A percentile compares a stretch with the other conserved stretches of the same genome.
Evolutionary conservation across 345 rosid species (phyloP).

Genomic region (Gossypioides kirkii): DNA sequence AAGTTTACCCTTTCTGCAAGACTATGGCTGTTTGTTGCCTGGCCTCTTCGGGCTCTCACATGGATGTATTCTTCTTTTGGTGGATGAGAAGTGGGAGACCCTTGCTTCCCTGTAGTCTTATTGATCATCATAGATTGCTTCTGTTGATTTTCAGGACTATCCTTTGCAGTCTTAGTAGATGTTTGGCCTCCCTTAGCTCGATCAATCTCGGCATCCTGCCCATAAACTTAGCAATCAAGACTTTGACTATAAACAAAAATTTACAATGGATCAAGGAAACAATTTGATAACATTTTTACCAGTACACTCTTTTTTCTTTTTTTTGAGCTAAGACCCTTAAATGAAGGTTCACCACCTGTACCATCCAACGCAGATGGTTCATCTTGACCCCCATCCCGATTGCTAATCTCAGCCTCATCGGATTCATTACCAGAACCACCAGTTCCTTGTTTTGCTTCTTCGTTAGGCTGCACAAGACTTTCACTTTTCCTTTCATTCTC

Average conservation of each 20-base stretch:
- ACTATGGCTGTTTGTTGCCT: conserved; percentile 98
- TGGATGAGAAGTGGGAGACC: conserved; percentile 63
- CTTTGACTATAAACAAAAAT: neutral
- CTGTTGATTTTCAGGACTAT: conserved; percentile 44
- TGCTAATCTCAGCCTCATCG: conserved; percentile 77
- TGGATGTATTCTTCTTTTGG: conserved; percentile 94
- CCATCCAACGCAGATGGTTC: conserved; percentile 39
- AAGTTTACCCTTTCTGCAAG: conserved; percentile 88
- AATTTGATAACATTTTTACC: conserved; percentile 33
- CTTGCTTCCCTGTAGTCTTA: conserved; percentile 61
- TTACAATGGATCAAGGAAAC: neutral
- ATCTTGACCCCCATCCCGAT: conserved; percentile 48
- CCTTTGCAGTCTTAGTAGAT: conserved; percentile 44
- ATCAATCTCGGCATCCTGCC: conserved; percentile 49
- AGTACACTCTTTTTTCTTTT: conserved; percentile 74
- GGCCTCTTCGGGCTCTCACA: conserved; percentile 94
- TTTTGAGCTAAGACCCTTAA: conserved; percentile 44
- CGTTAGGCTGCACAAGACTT: conserved; percentile 40
- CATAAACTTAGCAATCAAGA: conserved; percentile 8
- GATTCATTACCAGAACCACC: conserved; percentile 74
- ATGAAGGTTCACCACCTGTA: conserved; percentile 44
- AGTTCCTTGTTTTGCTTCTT: conserved; percentile 51
- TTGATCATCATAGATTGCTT: conserved; percentile 41
- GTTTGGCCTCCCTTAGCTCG: conserved; percentile 44
- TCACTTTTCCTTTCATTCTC: conserved; percentile 44